Percentiles rank a stretch among this genome's conserved stretches.
Conservation (phyloP, 805 yeast genomes). For the Candida piceae region DNA sequence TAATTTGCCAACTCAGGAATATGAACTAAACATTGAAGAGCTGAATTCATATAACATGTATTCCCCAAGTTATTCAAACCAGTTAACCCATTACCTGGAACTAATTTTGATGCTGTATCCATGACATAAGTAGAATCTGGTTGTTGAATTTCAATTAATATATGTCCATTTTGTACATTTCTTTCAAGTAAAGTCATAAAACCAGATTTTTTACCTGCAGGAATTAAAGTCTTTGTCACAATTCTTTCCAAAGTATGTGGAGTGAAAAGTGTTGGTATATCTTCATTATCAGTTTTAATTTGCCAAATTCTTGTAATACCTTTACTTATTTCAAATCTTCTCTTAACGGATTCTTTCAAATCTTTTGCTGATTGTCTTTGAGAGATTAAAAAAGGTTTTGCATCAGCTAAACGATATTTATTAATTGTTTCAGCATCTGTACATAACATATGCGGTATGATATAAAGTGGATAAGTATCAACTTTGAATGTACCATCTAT, state of each 20-base stretch:
- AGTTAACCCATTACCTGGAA: constrained; percentile 40
- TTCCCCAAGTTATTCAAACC: constrained; percentile 79
- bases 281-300: constrained; percentile 10
- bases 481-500: constrained; percentile 21
- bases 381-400: constrained; percentile 35
- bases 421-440: constrained; percentile 18
- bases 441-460: constrained; percentile 26
- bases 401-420: constrained; percentile 29
- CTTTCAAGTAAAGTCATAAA: constrained; percentile 11
- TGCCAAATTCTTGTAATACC: constrained; percentile 23
- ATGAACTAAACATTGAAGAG: constrained; percentile 83
- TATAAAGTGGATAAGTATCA: constrained; percentile 22
- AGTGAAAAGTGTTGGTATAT: constrained; percentile 16
- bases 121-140: constrained; percentile 21
- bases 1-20: constrained; percentile 78
- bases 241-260: constrained; percentile 15
- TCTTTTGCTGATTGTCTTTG: constrained; percentile 27
- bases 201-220: constrained; percentile 19
- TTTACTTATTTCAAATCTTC: constrained; percentile 15
- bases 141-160: constrained; percentile 25
- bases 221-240: constrained; percentile 14
- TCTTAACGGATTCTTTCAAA: constrained; percentile 18
- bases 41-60: constrained; percentile 93
- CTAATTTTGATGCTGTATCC: constrained; percentile 18
- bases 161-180: constrained; percentile 16